These are phyloP conservation scores for Pichia sp. DNA, from an alignment of 1,139 yeast genomes.

Conservation along the genomic window DNA sequence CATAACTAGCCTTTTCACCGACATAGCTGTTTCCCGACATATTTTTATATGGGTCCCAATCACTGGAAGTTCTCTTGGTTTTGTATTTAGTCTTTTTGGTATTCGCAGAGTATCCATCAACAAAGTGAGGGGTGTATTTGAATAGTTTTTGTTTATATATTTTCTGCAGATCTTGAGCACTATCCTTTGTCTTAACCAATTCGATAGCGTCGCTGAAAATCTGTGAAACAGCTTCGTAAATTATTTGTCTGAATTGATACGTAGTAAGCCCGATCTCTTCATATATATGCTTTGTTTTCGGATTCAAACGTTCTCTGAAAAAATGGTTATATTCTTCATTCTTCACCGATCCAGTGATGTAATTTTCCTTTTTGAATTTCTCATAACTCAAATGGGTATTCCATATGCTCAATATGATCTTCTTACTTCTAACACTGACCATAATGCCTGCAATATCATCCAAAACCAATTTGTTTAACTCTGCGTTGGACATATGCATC, in stretches of 20 bases:
- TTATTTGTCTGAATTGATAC: conserved; percentile 46
- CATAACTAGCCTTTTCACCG: conserved; percentile 1
- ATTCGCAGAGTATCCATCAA: conserved; percentile 3
- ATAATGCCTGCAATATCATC: conserved; percentile 51
- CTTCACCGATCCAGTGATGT: not conserved
- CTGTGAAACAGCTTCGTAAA: conserved; percentile 36
- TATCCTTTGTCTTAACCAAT: conserved; percentile 2
- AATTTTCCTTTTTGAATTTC: conserved; percentile 18
- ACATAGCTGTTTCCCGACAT: not conserved
- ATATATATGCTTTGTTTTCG: conserved; percentile 12
- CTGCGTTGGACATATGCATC: conserved; percentile 5
- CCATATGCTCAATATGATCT: conserved; percentile 52
- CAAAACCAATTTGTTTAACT: conserved; percentile 18
- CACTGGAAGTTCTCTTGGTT: not conserved
- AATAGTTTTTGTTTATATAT: conserved; percentile 8
- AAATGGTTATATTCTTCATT: conserved; percentile 9
- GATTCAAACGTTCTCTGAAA: conserved; percentile 11
- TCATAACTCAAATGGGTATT: conserved; percentile 45
- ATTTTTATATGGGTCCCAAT: not conserved
- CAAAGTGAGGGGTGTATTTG: conserved; percentile 14
- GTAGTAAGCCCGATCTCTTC: conserved; percentile 33
- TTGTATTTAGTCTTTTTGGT: conserved; percentile 6
- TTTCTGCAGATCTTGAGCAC: not conserved
- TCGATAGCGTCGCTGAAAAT: conserved; percentile 11
- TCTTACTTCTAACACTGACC: conserved; percentile 48